Evolutionary conservation across 306 rosid species (phyloP), one percentile per base, ranked within the genome.

Genomic region (Ormosia emarginata): DNA sequence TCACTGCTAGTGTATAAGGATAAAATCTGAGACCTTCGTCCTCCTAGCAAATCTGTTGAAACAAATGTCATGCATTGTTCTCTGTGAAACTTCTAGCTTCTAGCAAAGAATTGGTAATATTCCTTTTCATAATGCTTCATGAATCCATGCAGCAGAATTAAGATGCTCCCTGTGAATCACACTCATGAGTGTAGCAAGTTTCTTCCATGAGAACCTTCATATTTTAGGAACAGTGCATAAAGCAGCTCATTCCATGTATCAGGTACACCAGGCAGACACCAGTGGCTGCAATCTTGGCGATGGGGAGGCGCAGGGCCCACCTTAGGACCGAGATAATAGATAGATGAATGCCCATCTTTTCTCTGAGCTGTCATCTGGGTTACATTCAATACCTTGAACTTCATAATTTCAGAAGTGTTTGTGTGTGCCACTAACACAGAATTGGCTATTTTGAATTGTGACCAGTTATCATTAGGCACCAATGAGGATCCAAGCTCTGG

Each of bases 211-310:
- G 67, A 52, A 77, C 39, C 46, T 57, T 85, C 86, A 56, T 80
- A 73, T 75, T 90, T 90, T 5, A 92, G 74, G 85, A 89, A 79
- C 30, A 87, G 13, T 5, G 98, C 97, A 77, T 87, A 92, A 13
- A 93, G 96, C 15, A 95, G 82, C 29, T 95, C 94, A 83, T 95
- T 93, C 99, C 98, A 90, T 53, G 93, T 58, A 73, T 95, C 98
- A 7, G 99, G 98, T 37, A 92, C 97, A 55, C 99, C 99, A 53
- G 99, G 99, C 7, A 93, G 87, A 82, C 97, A 93, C 98, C 99
- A 95, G 62, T 95, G 99, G 77, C 99, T 95, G 75, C 98, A 93
- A 80, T 92, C 99, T 88, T 93, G 98, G 36, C 94, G 93, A 71
- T 71, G 96, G 74, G 8, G 70, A 18, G 94, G 83, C 7, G 87